Conservation (phyloP, 2,329 filamentous ascomycete genomes). For the Pseudogymnoascus sp. region DNA sequence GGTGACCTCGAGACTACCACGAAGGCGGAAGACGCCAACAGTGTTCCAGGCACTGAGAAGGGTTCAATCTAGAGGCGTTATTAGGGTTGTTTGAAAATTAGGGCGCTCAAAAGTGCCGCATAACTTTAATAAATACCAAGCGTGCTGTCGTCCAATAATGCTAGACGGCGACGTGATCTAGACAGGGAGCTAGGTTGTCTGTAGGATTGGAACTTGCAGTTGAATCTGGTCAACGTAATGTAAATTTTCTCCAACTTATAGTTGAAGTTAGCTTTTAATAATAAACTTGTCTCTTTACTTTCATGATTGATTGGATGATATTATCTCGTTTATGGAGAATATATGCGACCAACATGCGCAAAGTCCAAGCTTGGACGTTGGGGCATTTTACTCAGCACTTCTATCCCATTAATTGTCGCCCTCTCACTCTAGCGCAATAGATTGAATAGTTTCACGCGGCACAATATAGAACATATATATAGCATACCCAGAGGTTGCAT, state of each 20-base stretch:
- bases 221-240: background rate
- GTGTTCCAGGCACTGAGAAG: background rate
- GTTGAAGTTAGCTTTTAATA: slow-evolving; percentile 4
- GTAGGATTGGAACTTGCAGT: background rate
- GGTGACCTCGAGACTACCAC: slow-evolving; percentile 1
- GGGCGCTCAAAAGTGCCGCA: background rate
- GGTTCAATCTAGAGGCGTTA: slow-evolving; percentile 1
- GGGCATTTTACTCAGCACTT: too few relatives aligned
- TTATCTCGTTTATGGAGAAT: background rate
- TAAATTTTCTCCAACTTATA: background rate
- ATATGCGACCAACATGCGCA: background rate
- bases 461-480: too few relatives aligned
- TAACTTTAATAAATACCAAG: background rate
- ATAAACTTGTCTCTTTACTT: background rate
- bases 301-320: background rate
- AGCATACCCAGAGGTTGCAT: too few relatives aligned
- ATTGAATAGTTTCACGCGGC: too few relatives aligned
- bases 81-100: background rate
- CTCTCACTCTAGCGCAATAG: too few relatives aligned
- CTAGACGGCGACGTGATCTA: background rate
- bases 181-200: background rate
- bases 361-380: too few relatives aligned
- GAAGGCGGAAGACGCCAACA: background rate
- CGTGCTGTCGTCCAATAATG: background rate
- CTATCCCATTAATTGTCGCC: too few relatives aligned